Conservation (phyloP, 1,284 basidiomycete species). For the Leccinum insolens region DNA sequence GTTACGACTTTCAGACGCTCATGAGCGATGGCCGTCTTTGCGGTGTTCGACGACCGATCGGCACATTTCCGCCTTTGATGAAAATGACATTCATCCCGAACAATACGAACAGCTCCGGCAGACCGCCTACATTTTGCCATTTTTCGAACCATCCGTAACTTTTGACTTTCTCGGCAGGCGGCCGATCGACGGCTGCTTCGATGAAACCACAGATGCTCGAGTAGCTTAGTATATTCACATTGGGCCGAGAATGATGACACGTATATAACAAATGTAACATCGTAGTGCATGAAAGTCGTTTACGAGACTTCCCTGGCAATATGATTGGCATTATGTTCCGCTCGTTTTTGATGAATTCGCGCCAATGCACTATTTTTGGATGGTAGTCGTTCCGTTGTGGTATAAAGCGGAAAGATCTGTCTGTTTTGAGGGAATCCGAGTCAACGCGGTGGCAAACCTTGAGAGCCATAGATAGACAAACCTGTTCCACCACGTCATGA, state of each 20-base stretch:
- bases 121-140: background rate
- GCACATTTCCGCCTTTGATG: background rate
- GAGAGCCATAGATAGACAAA: background rate
- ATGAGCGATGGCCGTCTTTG: background rate
- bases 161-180: no score
- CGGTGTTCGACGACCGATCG: background rate
- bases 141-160: background rate
- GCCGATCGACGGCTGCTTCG: no score
- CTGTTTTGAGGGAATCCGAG: background rate
- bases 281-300: background rate
- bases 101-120: background rate
- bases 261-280: no score
- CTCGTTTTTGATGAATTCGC: background rate
- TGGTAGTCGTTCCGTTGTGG: background rate
- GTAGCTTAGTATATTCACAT: background rate
- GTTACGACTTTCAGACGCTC: background rate
- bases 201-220: background rate
- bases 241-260: no score
- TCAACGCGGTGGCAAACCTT: background rate
- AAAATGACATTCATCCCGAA: background rate
- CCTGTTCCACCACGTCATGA: background rate
- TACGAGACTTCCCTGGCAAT: background rate
- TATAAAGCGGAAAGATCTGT: background rate
- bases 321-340: background rate
- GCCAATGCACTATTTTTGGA: background rate